Conservation (phyloP, 2,329 filamentous ascomycete genomes). For the Dactylellina leptospora region DNA sequence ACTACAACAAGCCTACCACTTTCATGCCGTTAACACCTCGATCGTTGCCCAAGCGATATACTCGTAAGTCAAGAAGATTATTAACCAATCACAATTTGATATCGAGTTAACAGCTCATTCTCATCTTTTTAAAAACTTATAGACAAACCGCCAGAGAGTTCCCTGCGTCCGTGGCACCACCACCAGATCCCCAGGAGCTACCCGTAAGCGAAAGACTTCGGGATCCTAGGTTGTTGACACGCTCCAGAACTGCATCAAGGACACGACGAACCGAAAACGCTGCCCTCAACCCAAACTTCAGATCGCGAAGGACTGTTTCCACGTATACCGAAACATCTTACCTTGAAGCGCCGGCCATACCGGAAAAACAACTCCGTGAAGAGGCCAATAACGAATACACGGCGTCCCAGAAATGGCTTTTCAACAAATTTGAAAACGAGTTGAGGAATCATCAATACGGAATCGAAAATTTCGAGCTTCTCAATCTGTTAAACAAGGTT, state of each 20-base stretch:
- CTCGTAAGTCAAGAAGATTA: constrained; percentile 17
- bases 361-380: neutral
- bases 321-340: constrained; percentile 8
- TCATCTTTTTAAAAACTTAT: neutral
- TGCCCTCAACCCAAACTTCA: neutral
- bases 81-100: neutral
- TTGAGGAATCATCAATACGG: constrained; percentile 1
- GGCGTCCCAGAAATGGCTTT: constrained; percentile 33
- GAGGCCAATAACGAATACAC: constrained; percentile 6
- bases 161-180: neutral
- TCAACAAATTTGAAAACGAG: constrained; percentile 29
- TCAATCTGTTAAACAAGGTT: constrained; percentile 48
- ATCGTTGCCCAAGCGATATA: constrained; percentile 13
- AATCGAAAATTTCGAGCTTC: constrained; percentile 37
- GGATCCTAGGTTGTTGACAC: constrained; percentile 18
- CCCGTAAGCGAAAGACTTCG: constrained; percentile 9
- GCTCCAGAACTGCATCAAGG: neutral
- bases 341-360: neutral
- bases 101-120: neutral
- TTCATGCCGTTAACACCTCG: constrained; percentile 7
- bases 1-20: constrained; percentile 14
- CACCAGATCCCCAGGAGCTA: neutral
- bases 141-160: constrained; percentile 23
- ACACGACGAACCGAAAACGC: neutral
- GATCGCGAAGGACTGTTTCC: neutral